phyloP scores from a whole-genome alignment of 176 grass and related monocot genomes.

The Musa acuminata region DNA sequence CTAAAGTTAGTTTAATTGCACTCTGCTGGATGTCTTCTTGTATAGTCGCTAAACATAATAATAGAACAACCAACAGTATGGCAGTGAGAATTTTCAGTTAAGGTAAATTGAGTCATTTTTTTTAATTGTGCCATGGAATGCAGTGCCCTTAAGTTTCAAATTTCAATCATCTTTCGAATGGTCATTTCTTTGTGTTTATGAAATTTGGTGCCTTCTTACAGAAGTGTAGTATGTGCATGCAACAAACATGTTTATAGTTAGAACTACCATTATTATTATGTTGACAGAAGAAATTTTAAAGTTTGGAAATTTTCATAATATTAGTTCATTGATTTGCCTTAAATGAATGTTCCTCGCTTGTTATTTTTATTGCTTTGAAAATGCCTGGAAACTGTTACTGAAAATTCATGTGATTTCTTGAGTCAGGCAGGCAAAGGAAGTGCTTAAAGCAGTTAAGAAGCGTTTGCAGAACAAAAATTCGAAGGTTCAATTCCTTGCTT shows the following conservation, averaged over 20 bases:
- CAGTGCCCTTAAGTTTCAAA: not conserved
- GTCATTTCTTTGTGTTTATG: not conserved
- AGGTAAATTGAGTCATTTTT: not conserved
- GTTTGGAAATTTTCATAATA: not conserved
- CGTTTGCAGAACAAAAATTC: slow-evolving; percentile 68
- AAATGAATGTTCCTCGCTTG: not conserved
- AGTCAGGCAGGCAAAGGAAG: slow-evolving; percentile 81
- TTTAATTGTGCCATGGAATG: not conserved
- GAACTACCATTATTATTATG: not conserved
- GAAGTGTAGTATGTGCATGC: not conserved
- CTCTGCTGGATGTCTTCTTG: not conserved
- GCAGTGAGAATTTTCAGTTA: not conserved
- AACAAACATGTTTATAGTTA: not conserved
- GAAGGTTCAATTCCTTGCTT: slow-evolving; percentile 78
- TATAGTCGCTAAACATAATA: too few species aligned
- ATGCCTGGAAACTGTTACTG: slow-evolving; percentile 3
- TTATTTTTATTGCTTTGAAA: not conserved
- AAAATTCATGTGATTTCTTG: slow-evolving; percentile 13
- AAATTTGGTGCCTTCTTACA: not conserved
- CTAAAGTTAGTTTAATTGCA: too few species aligned
- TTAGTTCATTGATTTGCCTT: not conserved
- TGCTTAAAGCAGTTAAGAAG: slow-evolving; percentile 72
- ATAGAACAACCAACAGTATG: not conserved
- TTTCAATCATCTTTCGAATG: not conserved
- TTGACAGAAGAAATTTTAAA: not conserved